Conservation (phyloP, 306 rosid species). For the Castanea mollissima region DNA sequence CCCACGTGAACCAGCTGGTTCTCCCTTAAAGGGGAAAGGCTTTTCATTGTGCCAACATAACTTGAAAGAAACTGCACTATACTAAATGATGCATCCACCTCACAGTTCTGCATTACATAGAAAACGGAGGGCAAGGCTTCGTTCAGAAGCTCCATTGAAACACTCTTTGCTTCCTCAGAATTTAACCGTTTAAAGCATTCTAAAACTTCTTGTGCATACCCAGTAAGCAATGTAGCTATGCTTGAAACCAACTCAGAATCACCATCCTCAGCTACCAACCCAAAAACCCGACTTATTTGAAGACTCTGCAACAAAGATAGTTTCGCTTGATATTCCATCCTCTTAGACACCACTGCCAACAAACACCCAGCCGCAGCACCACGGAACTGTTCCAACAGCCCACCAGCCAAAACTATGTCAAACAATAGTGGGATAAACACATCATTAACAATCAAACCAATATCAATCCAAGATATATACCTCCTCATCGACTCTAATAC, state of each 20-base stretch:
- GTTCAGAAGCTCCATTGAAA: slow-evolving; percentile 68
- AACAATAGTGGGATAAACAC: slow-evolving; percentile 71
- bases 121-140: slow-evolving; percentile 89
- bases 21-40: slow-evolving; percentile 64
- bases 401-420: slow-evolving; percentile 71
- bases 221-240: slow-evolving; percentile 70
- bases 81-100: slow-evolving; percentile 74
- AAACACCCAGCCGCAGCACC: slow-evolving; percentile 81
- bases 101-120: slow-evolving; percentile 69
- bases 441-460: slow-evolving; percentile 80
- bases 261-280: slow-evolving; percentile 56
- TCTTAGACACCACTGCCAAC: slow-evolving; percentile 78
- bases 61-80: slow-evolving; percentile 79
- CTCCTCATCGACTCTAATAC: slow-evolving; percentile 81
- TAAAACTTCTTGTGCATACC: slow-evolving; percentile 76
- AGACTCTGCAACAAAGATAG: slow-evolving; percentile 79
- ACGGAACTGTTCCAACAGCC: slow-evolving; percentile 66
- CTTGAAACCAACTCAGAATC: slow-evolving; percentile 69
- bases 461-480: slow-evolving; percentile 92
- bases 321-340: slow-evolving; percentile 80
- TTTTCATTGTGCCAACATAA: slow-evolving; percentile 75
- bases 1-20: slow-evolving; percentile 69
- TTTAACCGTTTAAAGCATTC: slow-evolving; percentile 83
- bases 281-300: slow-evolving; percentile 61
- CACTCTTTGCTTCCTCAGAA: slow-evolving; percentile 71